Percentiles rank a stretch among this genome's conserved stretches.
phyloP scores from a whole-genome alignment of 768 basidiomycete species.

The Cubamyces lactineus region DNA sequence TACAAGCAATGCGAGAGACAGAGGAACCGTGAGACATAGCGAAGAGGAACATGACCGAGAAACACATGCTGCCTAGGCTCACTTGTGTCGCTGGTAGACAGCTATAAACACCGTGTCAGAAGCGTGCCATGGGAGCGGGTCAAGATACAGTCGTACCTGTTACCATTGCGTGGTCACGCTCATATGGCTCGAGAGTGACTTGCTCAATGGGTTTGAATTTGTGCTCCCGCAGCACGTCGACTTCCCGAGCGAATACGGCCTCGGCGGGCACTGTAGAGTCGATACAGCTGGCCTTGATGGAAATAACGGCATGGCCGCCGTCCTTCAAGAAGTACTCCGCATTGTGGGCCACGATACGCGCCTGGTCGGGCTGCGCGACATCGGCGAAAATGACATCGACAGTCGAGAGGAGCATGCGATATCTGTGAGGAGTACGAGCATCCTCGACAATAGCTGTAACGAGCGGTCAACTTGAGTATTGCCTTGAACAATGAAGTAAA shows the following conservation, averaged over 20 bases:
- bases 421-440: constrained; percentile 93
- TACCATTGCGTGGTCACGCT: constrained; percentile 91
- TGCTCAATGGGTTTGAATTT: constrained; percentile 95
- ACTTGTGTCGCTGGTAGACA: constrained; percentile 50
- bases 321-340: constrained; percentile 96
- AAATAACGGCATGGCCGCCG: constrained; percentile 89
- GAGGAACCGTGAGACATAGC: constrained; percentile 15
- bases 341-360: constrained; percentile 92
- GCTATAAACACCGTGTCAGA: constrained; percentile 34
- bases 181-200: constrained; percentile 92
- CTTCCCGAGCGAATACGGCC: constrained; percentile 86
- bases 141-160: constrained; percentile 53
- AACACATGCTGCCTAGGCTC: constrained; percentile 24
- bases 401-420: constrained; percentile 93
- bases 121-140: not conserved
- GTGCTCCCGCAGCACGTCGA: constrained; percentile 73
- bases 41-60: constrained; percentile 18
- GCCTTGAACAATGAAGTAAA: not conserved
- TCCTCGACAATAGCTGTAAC: constrained; percentile 91
- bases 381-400: constrained; percentile 99
- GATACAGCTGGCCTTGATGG: constrained; percentile 99
- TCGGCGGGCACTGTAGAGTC: constrained; percentile 94
- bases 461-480: not conserved
- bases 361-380: constrained; percentile 98
- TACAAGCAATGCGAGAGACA: constrained; percentile 25